Conservation (phyloP, 306 rosid species). For the Rosa persica region DNA sequence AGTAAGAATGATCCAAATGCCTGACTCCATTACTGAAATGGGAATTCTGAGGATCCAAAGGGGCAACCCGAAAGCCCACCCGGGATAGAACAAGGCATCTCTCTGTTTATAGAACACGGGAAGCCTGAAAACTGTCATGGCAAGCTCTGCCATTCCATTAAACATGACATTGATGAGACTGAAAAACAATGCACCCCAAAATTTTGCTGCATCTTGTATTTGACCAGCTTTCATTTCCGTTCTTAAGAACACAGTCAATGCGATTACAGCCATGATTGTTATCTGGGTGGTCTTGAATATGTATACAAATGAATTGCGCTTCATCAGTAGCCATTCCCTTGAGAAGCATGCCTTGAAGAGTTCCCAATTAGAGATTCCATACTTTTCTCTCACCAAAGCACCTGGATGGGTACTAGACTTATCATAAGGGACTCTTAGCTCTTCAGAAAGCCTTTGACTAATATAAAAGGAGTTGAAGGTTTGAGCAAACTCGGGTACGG, state of each 20-base stretch:
- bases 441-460: conserved; percentile 41
- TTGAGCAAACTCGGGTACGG: conserved; percentile 45
- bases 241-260: conserved; percentile 65
- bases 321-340: conserved; percentile 71
- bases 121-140: conserved; percentile 57
- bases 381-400: conserved; percentile 58
- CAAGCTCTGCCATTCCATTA: conserved; percentile 78
- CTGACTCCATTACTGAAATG: conserved; percentile 67
- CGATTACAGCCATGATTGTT: conserved; percentile 52
- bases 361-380: conserved; percentile 62
- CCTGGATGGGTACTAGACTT: conserved; percentile 47
- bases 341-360: conserved; percentile 71
- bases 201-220: conserved; percentile 59
- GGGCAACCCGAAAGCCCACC: conserved; percentile 78
- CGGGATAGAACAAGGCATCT: conserved; percentile 59
- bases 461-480: conserved; percentile 36
- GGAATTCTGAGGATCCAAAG: conserved; percentile 71
- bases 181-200: conserved; percentile 63
- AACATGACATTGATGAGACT: conserved; percentile 69
- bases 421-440: conserved; percentile 52
- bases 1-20: conserved; percentile 64
- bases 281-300: conserved; percentile 73
- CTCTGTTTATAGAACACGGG: conserved; percentile 78
- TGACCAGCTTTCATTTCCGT: conserved; percentile 61
- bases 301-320: conserved; percentile 59